Conservation (phyloP, 2,329 filamentous ascomycete species). For the Zymoseptoria tritici region DNA sequence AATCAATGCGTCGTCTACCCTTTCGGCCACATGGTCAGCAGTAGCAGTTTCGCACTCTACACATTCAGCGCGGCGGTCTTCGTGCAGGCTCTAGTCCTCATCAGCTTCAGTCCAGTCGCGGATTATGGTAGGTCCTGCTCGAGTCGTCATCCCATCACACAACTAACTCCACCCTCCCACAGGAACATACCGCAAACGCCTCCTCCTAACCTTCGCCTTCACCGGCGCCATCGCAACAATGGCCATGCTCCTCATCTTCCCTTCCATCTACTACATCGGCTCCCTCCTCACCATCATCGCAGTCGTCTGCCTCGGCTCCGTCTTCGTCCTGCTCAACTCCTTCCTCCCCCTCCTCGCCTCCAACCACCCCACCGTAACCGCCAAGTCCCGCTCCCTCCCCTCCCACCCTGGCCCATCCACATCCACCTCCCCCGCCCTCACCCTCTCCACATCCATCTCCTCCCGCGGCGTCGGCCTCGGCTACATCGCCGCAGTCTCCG, state of each 20-base stretch:
- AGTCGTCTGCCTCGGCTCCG: slow-evolving; percentile 88
- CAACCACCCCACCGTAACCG: slow-evolving; percentile 56
- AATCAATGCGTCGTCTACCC: slow-evolving; percentile 72
- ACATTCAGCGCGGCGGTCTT: slow-evolving; percentile 85
- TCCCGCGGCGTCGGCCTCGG: slow-evolving; percentile 84
- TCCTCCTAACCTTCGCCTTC: slow-evolving; percentile 73
- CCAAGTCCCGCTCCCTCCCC: not conserved
- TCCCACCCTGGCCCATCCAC: not conserved
- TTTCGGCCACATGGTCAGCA: slow-evolving; percentile 75
- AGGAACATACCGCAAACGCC: slow-evolving; percentile 67
- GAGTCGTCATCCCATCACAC: not conserved
- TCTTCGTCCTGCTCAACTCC: slow-evolving; percentile 89
- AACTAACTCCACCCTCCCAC: not conserved
- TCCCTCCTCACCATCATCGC: slow-evolving; percentile 74
- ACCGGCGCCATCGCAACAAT: slow-evolving; percentile 70
- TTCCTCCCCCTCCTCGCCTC: slow-evolving; percentile 82
- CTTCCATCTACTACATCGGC: slow-evolving; percentile 69
- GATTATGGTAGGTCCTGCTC: slow-evolving; percentile 63
- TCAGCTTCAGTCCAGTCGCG: slow-evolving; percentile 86
- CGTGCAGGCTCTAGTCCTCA: slow-evolving; percentile 76
- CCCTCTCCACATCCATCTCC: slow-evolving; percentile 77
- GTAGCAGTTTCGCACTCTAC: slow-evolving; percentile 91
- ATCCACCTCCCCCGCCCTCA: slow-evolving; percentile 54
- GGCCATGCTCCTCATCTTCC: slow-evolving; percentile 69
- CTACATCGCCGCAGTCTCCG: slow-evolving; percentile 72